Base-by-base conservation (phyloP, 2,329 filamentous ascomycete genomes). In the Incumbomyces lentus region DNA sequence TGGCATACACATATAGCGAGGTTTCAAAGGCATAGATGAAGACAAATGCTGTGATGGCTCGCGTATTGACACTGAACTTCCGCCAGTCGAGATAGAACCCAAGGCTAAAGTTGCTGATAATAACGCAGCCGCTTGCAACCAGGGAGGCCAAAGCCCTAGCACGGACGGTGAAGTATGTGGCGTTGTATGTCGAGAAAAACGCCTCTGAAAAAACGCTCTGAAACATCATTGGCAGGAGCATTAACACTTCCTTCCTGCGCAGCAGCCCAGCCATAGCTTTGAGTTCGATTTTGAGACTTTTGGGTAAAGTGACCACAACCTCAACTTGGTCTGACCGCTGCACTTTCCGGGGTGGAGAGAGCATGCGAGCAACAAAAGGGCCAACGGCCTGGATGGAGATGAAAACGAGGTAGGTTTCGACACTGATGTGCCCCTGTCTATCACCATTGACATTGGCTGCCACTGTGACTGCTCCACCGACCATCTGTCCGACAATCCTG, bases 401-500 rank as follows among this genome's bases (percentile, higher is more conserved):
- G 56, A 87, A 87, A 16, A 84, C 62, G 8, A 82, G 64, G 52
- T 78, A 86, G 0, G 86, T 82, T 0, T 73, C 74, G 52, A 84
- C 85, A 0, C 79, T 82, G 0, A 86, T 80, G 40, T 78, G 75
- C 1, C 82, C 83, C 0, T 76, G 76, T 43, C 73, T 58, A 49
- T 73, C 67, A 0, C 73, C 67, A 32, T 78, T 58, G 0, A 69
- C 70, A 54, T 86, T 86, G 10, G 86, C 62, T 0, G 79, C 79
- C 0, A 87, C 64, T 40, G 84, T 86, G 58, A 87, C 80, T 0
- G 81, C 80, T 10, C 82, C 83, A 2, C 83, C 83, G 0, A 86
- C 63, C 12, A 86, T 80, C 59, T 85, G 82, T 0, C 82, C 82
- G 1, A 70, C 67, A 1, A 83, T 69, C 2, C 74, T 69, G 51